These are phyloP conservation scores for Ceratocystis destructans DNA, from an alignment of 2,329 filamentous ascomycete species.

Conservation along the genomic window DNA sequence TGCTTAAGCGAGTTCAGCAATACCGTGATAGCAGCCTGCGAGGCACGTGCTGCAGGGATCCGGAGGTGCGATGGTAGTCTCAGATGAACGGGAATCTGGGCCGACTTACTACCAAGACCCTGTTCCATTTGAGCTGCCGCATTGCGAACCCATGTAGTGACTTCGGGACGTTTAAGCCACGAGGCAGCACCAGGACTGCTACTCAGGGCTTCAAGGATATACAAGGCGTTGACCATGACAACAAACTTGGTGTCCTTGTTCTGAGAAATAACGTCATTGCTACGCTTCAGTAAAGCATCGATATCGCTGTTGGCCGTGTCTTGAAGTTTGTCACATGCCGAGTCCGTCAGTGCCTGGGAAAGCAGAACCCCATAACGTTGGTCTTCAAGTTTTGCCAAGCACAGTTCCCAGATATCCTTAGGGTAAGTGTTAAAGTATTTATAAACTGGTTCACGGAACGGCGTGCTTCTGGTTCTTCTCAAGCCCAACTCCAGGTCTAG, in stretches of 20 bases:
- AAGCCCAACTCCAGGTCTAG: constrained; percentile 75
- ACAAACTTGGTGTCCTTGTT: constrained; percentile 54
- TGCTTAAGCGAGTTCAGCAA: constrained; percentile 67
- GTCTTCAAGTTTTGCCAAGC: constrained; percentile 67
- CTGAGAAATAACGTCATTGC: constrained; percentile 48
- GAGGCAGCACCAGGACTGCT: constrained; percentile 48
- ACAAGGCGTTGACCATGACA: constrained; percentile 74
- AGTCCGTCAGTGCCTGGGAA: constrained; percentile 67
- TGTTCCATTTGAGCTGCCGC: constrained; percentile 67
- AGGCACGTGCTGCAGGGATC: constrained; percentile 52
- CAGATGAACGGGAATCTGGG: constrained; percentile 49
- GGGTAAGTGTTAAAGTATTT: constrained; percentile 90
- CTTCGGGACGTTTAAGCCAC: constrained; percentile 59
- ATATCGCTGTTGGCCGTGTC: constrained; percentile 61
- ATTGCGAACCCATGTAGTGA: constrained; percentile 44
- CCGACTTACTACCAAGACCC: constrained; percentile 14
- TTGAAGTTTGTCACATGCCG: constrained; percentile 59
- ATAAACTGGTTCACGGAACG: constrained; percentile 79
- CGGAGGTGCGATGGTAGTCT: constrained; percentile 58
- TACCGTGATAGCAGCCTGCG: constrained; percentile 72
- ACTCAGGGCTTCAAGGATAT: constrained; percentile 67
- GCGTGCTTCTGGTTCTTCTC: constrained; percentile 75
- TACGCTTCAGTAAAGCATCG: constrained; percentile 54
- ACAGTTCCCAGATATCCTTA: constrained; percentile 69
- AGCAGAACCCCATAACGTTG: constrained; percentile 82